These are phyloP conservation scores for Protea cynaroides DNA, from an alignment of 164 flowering plant genomes.

Conservation along the genomic window DNA sequence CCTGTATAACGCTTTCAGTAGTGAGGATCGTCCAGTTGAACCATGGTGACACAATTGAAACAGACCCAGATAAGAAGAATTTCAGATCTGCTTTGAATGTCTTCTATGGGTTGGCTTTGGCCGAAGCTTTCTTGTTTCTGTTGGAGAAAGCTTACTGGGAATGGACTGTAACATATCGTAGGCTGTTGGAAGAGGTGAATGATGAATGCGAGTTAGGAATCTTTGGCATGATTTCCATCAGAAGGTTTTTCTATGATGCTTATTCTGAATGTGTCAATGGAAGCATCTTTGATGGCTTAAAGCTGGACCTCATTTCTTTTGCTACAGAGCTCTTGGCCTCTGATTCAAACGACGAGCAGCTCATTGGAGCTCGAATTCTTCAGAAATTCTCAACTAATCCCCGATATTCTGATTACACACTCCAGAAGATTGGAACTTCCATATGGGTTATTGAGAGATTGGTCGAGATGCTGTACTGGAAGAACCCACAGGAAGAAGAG, in stretches of 20 bases:
- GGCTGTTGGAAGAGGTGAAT: slow-evolving; percentile 60
- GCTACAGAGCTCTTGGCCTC: slow-evolving; percentile 73
- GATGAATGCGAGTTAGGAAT: slow-evolving; percentile 18
- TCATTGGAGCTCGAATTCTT: slow-evolving; percentile 67
- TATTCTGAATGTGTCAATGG: slow-evolving; percentile 78
- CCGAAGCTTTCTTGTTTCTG: slow-evolving; percentile 82
- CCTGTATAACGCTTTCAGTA: slow-evolving; percentile 67
- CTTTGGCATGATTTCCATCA: slow-evolving; percentile 49
- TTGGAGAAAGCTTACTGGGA: slow-evolving; percentile 90
- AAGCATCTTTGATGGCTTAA: slow-evolving; percentile 92
- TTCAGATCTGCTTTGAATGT: slow-evolving; percentile 62
- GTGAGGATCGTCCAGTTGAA: slow-evolving; percentile 56
- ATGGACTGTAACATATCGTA: slow-evolving; percentile 54
- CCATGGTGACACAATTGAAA: slow-evolving; percentile 60
- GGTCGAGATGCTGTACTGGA: slow-evolving; percentile 96
- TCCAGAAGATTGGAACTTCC: slow-evolving; percentile 75
- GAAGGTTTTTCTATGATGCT: slow-evolving; percentile 88
- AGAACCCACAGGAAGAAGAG: slow-evolving; percentile 69
- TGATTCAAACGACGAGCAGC: slow-evolving; percentile 73
- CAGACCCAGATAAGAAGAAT: slow-evolving; percentile 68
- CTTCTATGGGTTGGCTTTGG: slow-evolving; percentile 75
- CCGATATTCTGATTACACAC: slow-evolving; percentile 56
- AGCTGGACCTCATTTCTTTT: slow-evolving; percentile 86
- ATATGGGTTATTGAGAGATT: slow-evolving; percentile 61
- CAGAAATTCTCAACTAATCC: slow-evolving; percentile 32